Conservation (phyloP, 2,329 filamentous ascomycete species). For the Aureobasidium zeae region DNA sequence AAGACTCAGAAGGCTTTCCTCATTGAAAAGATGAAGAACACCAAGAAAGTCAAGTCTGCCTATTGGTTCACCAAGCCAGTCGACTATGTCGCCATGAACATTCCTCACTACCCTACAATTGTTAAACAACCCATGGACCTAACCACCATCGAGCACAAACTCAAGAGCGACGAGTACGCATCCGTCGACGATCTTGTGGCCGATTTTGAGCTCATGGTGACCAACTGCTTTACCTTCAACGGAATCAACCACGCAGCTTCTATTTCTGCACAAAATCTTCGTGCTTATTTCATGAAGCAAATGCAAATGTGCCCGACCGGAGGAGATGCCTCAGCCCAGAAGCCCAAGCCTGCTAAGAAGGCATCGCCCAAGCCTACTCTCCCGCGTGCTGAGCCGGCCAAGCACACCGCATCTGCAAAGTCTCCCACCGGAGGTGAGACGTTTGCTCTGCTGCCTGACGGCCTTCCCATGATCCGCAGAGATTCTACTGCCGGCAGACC, state of each 20-base stretch:
- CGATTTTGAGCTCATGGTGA: constrained; percentile 68
- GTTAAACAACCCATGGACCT: constrained; percentile 80
- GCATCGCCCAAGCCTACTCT: constrained; percentile 24
- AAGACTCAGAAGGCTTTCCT: constrained; percentile 52
- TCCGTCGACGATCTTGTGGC: constrained; percentile 62
- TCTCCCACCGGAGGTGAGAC: constrained; percentile 44
- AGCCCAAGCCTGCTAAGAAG: constrained; percentile 50
- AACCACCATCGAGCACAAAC: constrained; percentile 66
- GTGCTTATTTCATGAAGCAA: constrained; percentile 50
- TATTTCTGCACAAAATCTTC: constrained; percentile 52
- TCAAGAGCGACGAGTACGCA: constrained; percentile 61
- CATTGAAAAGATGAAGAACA: constrained; percentile 56
- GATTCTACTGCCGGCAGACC: constrained; percentile 78
- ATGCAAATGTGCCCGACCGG: constrained; percentile 51
- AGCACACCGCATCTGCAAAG: constrained; percentile 36
- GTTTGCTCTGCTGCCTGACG: constrained; percentile 69
- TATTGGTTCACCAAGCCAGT: constrained; percentile 69
- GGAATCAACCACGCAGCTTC: constrained; percentile 67
- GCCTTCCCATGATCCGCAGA: constrained; percentile 72
- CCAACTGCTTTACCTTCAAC: constrained; percentile 77
- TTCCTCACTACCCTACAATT: constrained; percentile 64
- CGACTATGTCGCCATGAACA: constrained; percentile 60
- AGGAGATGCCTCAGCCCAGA: constrained; percentile 47
- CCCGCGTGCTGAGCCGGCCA: constrained; percentile 18
- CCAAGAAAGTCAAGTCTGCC: constrained; percentile 82